Base-by-base conservation (phyloP, 805 yeast genomes). In the Cyberlindnera sargentensis region DNA sequence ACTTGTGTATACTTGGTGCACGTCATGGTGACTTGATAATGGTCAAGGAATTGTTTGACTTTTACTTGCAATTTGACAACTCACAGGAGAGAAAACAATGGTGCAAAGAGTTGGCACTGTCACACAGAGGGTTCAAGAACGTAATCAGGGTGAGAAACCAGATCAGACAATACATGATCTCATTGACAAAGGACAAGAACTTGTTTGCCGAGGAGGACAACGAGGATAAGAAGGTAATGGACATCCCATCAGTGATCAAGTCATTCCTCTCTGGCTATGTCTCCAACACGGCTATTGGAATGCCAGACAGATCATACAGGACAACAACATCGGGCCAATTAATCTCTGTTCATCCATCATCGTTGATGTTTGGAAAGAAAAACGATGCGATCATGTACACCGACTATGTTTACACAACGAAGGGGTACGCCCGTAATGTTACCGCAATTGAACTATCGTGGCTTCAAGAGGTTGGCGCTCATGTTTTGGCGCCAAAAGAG, bases 391-490 rank as follows among this genome's bases (percentile, higher is more conserved):
- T 93, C 43, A 82, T 93, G 95, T 93, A 88, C 67, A 80, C 89
- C 32, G 99, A 93, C 64, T 90, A 86, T 60, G 97, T 93, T 11
- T 91, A 76, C 61, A 93, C 99, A 1, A 76, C 90, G 10, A 88
- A 88, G 61, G 95, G 96, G 1, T 93, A 90, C 57, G 98, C 95
- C 1, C 72, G 99, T 54, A 82, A 72, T 48, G 95, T 90, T n/a
- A 81, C 89, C 39, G 79, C 83, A 11, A 74, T 93, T 26, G 85
- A 87, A 57, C 65, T 87, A 43, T 75, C 78, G 11, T 91, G 98
- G 98, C 64, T 93, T 39, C 91, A 84, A 57, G 93, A 85, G 49
- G 72, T 81, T 9, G 55, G 58, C 8, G 43, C 54, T 2, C 57
- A 50, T 31, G 55, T 49, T 8, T 36, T 57, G 36, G 47, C 50